phyloP scores from a whole-genome alignment of 306 rosid genomes.

The Prunus fruticosa region DNA sequence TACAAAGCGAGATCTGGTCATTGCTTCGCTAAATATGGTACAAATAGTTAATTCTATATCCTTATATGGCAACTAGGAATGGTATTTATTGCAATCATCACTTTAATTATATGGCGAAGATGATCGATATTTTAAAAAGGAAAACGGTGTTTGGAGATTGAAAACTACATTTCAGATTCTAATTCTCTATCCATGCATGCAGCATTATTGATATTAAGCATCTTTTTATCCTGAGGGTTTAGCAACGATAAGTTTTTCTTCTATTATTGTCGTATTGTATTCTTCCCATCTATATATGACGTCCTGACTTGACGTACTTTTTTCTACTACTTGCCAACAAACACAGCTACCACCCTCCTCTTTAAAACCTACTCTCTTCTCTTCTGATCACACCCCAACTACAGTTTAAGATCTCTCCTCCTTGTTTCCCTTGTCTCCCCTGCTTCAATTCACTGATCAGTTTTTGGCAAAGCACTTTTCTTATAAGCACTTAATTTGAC shows the following conservation, averaged over 20 bases:
- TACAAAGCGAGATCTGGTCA: no score
- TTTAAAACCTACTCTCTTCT: slow-evolving; percentile 33
- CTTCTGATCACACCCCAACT: slow-evolving; percentile 3
- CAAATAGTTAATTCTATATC: no score
- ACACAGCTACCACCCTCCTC: slow-evolving; percentile 15
- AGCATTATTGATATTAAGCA: slow-evolving; percentile 64
- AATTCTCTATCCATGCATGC: slow-evolving; percentile 45
- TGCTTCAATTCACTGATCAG: background rate
- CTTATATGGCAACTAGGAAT: no score
- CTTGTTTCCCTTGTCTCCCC: background rate
- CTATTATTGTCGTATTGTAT: slow-evolving; percentile 47
- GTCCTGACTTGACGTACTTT: slow-evolving; percentile 36
- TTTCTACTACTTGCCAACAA: slow-evolving; percentile 31
- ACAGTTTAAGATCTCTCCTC: slow-evolving; percentile 4
- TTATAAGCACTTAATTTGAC: background rate
- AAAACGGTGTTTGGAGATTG: slow-evolving; percentile 20
- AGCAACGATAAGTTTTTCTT: slow-evolving; percentile 22
- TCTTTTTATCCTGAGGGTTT: slow-evolving; percentile 45
- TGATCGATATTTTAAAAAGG: background rate
- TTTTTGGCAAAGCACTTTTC: background rate
- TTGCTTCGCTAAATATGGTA: no score
- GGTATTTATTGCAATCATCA: background rate
- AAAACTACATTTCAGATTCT: slow-evolving; percentile 45
- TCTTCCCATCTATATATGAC: slow-evolving; percentile 29
- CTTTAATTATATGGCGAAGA: background rate